Percentiles rank a stretch among this genome's conserved stretches.
Conservation (phyloP, 768 basidiomycete species). For the Boletus huronensis region DNA sequence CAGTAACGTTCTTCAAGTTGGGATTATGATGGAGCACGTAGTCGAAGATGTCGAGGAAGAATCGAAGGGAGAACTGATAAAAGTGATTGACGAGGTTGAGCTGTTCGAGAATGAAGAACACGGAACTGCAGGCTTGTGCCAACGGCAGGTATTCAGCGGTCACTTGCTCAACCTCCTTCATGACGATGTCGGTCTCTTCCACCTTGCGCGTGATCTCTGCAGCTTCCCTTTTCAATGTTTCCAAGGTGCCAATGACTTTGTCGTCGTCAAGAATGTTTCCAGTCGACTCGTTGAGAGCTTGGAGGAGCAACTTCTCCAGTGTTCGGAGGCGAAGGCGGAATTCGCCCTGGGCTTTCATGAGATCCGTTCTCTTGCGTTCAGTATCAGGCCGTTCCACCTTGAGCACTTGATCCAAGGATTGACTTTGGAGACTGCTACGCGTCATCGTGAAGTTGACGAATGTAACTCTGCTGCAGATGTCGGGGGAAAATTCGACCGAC, state of each 20-base stretch:
- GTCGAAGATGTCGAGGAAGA: conserved; percentile 99
- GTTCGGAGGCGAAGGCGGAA: conserved; percentile 91
- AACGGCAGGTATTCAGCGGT: conserved; percentile 92
- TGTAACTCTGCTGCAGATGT: conserved; percentile 95
- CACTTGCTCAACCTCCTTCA: conserved; percentile 95
- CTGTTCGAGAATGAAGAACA: conserved; percentile 97
- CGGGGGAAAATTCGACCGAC: conserved; percentile 95
- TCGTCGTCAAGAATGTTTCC: conserved; percentile 99
- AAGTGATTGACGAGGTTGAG: conserved; percentile 93
- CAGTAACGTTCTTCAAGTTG: conserved; percentile 74
- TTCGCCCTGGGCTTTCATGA: conserved; percentile 98
- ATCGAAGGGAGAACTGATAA: conserved; percentile 96
- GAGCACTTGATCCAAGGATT: conserved; percentile 94
- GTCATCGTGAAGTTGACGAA: conserved; percentile 99
- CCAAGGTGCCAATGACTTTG: conserved; percentile 94
- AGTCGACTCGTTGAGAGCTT: conserved; percentile 93
- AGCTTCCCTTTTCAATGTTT: conserved; percentile 93
- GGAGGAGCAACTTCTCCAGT: conserved; percentile 86
- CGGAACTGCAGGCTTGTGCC: conserved; percentile 92
- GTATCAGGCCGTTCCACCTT: conserved; percentile 97
- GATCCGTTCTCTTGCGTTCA: conserved; percentile 90
- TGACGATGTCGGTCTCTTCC: conserved; percentile 92
- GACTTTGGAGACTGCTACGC: conserved; percentile 95
- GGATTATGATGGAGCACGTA: conserved; percentile 91
- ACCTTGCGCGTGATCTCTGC: conserved; percentile 95